Base-by-base conservation (phyloP, 768 basidiomycete species). In the Peribolospora kevripleyi region DNA sequence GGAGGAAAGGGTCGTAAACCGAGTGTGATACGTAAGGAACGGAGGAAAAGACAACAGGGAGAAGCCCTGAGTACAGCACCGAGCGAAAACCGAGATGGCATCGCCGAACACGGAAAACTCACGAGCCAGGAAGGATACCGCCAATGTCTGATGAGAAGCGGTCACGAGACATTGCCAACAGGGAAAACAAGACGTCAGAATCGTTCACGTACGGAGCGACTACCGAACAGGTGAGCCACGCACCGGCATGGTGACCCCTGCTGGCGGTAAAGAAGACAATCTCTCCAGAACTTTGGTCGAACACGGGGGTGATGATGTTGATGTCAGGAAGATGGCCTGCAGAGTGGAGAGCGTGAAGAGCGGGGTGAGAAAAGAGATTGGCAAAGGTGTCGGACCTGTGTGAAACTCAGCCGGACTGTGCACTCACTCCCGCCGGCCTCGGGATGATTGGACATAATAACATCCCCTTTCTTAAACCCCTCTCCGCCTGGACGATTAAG, bases 271-370 rank as follows among this genome's bases (percentile, higher is more conserved):
- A 63, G 58, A 63, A 63, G 55, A 64, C 52, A 37, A 64, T 55
- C 5, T 74, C 72, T 11, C 74, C 68, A 25, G 73, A 69, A 11
- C 72, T 62, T 55, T 77, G 42, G 13, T 55, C 61, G 68, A 95
- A 93, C 36, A 91, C 88, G 13, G 90, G 90, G 0, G 82, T 86
- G 67, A 93, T 90, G 63, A 90, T 74, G 6, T 90, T 95, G 55
- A 91, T 85, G 67, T 93, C 90, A 41, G 62, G 59, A 43, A 60
- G 60, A 43, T 63, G 46, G 36, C 52, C 6, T 38, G 37, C 13
- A 41, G 43, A 42, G n/a, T 45, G 45, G 38, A 53, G 37, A 14
- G 46, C 9, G 38, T 9, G 36, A 42, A 47, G 45, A 45, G 36
- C 37, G 37, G 9, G 38, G 42, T 55, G 51, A 58, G 56, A 55